These are phyloP conservation scores for Kluyveromyces aestuarii DNA, from an alignment of 805 yeast species.

Conservation along the genomic window DNA sequence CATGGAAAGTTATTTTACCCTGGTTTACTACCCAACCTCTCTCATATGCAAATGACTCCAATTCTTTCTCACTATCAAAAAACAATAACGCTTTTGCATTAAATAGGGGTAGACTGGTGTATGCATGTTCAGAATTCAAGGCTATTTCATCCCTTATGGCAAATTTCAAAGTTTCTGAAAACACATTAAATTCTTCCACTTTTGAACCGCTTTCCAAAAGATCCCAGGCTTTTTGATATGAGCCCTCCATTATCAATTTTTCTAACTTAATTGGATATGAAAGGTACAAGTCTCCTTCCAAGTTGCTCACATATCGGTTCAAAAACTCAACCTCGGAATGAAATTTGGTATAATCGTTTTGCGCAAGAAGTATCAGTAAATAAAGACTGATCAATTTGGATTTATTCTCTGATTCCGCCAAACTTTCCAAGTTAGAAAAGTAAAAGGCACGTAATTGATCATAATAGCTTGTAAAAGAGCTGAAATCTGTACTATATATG, in stretches of 20 bases:
- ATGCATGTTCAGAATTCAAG: conserved; percentile 70
- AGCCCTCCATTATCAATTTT: conserved; percentile 93
- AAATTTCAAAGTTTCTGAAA: conserved; percentile 63
- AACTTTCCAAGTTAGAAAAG: conserved; percentile 28
- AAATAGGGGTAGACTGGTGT: conserved; percentile 63
- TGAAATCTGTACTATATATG: conserved; percentile 53
- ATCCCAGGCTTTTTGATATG: conserved; percentile 85
- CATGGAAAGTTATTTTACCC: conserved; percentile 41
- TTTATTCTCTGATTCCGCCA: conserved; percentile 46
- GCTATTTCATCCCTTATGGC: conserved; percentile 86
- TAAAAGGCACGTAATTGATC: conserved; percentile 76
- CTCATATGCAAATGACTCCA: conserved; percentile 43
- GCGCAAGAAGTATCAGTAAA: conserved; percentile 65
- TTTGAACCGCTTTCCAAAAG: conserved; percentile 37
- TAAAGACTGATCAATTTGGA: conserved; percentile 70
- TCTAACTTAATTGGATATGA: conserved; percentile 84
- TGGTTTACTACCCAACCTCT: conserved; percentile 50
- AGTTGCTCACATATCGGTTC: conserved; percentile 35
- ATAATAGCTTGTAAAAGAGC: conserved; percentile 60
- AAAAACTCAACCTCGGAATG: conserved; percentile 82
- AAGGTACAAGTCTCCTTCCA: conserved; percentile 60
- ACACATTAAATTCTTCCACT: conserved; percentile 68
- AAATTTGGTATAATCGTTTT: conserved; percentile 78
- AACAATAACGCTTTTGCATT: conserved; percentile 79
- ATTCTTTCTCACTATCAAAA: conserved; percentile 47